Evolutionary conservation across 495 filamentous ascomycete species (phyloP).

Genomic region (Immersiella caudata): DNA sequence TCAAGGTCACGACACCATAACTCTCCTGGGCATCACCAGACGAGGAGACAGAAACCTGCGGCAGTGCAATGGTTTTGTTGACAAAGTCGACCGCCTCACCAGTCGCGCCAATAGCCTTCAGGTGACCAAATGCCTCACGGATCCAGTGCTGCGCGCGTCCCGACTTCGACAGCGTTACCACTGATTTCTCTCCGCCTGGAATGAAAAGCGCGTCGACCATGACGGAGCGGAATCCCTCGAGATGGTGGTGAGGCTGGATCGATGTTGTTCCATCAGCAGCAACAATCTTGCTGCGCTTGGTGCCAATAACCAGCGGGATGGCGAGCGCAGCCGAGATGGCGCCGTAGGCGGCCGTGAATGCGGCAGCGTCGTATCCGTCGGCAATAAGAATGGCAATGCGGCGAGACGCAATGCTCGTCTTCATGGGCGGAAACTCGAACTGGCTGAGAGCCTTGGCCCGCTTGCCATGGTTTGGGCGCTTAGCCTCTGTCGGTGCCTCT

Average conservation of each 20-base stretch:
- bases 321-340: conserved; percentile 64
- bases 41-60: conserved; percentile 53
- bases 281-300: conserved; percentile 61
- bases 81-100: conserved; percentile 72
- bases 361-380: conserved; percentile 73
- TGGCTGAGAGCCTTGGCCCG: conserved; percentile 69
- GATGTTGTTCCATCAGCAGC: conserved; percentile 60
- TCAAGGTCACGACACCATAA: conserved; percentile 72
- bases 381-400: conserved; percentile 78
- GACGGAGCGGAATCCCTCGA: conserved; percentile 80
- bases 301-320: conserved; percentile 71
- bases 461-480: conserved; percentile 65
- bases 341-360: conserved; percentile 65
- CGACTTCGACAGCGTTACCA: conserved; percentile 62
- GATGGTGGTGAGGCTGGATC: conserved; percentile 74
- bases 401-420: conserved; percentile 70
- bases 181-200: conserved; percentile 69
- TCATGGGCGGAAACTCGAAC: conserved; percentile 62
- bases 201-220: conserved; percentile 85
- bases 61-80: conserved; percentile 57
- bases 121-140: conserved; percentile 77
- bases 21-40: conserved; percentile 60
- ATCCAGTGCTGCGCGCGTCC: conserved; percentile 84
- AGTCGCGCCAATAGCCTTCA: conserved; percentile 76
- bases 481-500: conserved; percentile 55